These are phyloP conservation scores for Podila clonocystis DNA, from an alignment of 192 early-diverging fungal genomes.

Conservation along the genomic window DNA sequence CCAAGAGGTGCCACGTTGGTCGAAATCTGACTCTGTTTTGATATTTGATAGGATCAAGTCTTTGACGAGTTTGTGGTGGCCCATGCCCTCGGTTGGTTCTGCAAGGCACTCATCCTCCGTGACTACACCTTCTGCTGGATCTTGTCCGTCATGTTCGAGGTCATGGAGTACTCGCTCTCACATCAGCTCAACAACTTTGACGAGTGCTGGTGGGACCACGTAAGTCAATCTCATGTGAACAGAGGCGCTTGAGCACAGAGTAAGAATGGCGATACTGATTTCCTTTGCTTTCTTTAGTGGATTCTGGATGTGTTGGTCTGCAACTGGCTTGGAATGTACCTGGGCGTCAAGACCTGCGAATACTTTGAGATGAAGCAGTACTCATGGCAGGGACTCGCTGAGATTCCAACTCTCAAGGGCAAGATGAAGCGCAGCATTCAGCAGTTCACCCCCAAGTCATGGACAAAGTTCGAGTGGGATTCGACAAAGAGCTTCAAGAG, in stretches of 20 bases:
- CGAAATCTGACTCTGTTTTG: neutral
- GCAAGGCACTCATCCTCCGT: constrained; percentile 91
- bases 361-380: constrained; percentile 97
- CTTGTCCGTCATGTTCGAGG: constrained; percentile 92
- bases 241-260: neutral
- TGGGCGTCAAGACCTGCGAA: constrained; percentile 98
- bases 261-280: too few relatives aligned
- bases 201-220: constrained; percentile 99
- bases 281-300: constrained; percentile 65
- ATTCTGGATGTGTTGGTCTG: constrained; percentile 91
- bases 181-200: constrained; percentile 98
- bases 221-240: constrained; percentile 45
- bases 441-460: constrained; percentile 95
- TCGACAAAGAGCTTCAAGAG: constrained; percentile 89
- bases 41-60: constrained; percentile 70
- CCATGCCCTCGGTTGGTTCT: constrained; percentile 94
- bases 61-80: constrained; percentile 93
- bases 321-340: constrained; percentile 94
- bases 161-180: constrained; percentile 94
- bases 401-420: constrained; percentile 86
- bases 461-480: constrained; percentile 95
- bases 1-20: neutral
- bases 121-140: constrained; percentile 98
- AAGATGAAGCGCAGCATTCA: constrained; percentile 88
- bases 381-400: constrained; percentile 90